Base-by-base conservation (phyloP, 441 rosid species). In the Syzygium malaccense region DNA sequence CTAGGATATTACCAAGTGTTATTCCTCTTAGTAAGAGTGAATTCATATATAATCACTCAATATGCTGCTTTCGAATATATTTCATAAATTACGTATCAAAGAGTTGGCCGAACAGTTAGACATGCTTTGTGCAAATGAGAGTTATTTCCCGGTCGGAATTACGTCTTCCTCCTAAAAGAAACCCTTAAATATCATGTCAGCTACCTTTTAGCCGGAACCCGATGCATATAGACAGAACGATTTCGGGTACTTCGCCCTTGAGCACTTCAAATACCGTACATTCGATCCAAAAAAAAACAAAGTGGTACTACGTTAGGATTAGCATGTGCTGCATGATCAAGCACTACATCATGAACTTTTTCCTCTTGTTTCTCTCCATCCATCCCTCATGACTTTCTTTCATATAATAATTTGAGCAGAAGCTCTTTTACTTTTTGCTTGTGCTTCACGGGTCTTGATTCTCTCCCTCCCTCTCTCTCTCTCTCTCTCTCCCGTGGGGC, bases 401-500 rank as follows among this genome's bases (percentile, higher is more conserved):
- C 51, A 12, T 0, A 56, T 60, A 75, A 54, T 56, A 25, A 75
- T 66, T 33, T 55, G 6, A 49, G 7, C 25, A 53, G n/a, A 13
- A 5, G 51, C 66, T 0, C n/a, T 53, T 75, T 37, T 55, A 8
- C 51, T 68, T 41, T n/a, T 4, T n/a, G 55, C 48, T 56, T 80
- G 89, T 90, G 88, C 57, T 87, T 92, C 94, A 92, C 94, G 94
- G 95, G 96, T 85, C 56, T 88, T 87, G 91, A 92, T 92, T 88
- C 91, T 87, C 68, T 88, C 84, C 55, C 17, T 87, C 88, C 80
- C 84, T 85, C 28, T 60, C n/a, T n/a, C 54, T 68, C 68, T 79
- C 87, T 32, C 90, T 45, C 62, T 85, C 54, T 89, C 41, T 18
- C 23, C 23, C 17, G 0, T 71, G 49, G 49, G 49, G 80, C 26